Evolutionary conservation across 1,284 basidiomycete genomes (phyloP).

Genomic region (Psilocybe mexicana): DNA sequence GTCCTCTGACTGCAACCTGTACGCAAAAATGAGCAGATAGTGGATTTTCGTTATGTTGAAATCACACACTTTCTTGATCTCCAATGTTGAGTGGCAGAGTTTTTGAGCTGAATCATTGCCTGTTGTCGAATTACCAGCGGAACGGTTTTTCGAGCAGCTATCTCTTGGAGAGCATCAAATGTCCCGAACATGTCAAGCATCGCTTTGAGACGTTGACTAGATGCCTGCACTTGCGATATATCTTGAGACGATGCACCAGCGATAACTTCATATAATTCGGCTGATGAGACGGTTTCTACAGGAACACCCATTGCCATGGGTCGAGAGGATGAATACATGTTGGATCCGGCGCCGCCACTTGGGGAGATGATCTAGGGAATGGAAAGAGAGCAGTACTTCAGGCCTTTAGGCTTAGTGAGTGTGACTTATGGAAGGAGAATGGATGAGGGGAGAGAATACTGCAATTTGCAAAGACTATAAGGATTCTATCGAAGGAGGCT

Average conservation of each 20-base stretch:
- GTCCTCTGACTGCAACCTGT: constrained; percentile 67
- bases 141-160: constrained; percentile 58
- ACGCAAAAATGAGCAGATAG: constrained; percentile 6
- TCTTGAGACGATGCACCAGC: constrained; percentile 71
- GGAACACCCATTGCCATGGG: constrained; percentile 31
- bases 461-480: neutral
- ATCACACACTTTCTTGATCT: constrained; percentile 62
- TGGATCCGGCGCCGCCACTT: neutral
- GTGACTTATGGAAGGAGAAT: neutral
- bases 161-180: constrained; percentile 69
- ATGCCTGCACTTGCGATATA: constrained; percentile 55
- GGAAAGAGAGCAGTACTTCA: neutral
- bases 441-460: neutral
- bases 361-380: neutral
- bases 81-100: constrained; percentile 67
- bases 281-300: constrained; percentile 47
- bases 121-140: constrained; percentile 70
- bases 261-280: constrained; percentile 67
- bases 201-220: constrained; percentile 62
- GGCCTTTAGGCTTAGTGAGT: constrained; percentile 8
- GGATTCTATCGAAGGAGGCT: constrained; percentile 1
- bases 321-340: constrained; percentile 21
- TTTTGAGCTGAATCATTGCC: constrained; percentile 83
- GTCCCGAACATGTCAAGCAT: constrained; percentile 68
- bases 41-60: neutral